Conservation (phyloP, 2,329 filamentous ascomycete genomes). For the Rutstroemia sp. region DNA sequence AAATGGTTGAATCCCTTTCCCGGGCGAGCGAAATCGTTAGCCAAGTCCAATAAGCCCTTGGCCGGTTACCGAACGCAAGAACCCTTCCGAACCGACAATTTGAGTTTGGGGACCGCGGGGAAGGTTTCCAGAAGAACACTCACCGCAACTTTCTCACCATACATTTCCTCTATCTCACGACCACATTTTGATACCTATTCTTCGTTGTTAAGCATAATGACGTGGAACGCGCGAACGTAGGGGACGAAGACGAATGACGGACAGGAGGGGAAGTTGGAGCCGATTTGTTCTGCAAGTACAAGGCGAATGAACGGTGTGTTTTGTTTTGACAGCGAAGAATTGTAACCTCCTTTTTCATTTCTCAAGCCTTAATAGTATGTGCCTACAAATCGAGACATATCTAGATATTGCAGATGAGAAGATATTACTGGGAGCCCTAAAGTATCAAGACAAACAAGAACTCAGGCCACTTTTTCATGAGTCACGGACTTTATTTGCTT, state of each 20-base stretch:
- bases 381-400: not conserved
- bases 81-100: slow-evolving; percentile 10
- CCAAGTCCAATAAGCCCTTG: slow-evolving; percentile 42
- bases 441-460: not conserved
- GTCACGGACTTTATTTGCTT: not conserved
- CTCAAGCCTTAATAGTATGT: not conserved
- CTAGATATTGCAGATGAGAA: not conserved
- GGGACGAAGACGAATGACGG: slow-evolving; percentile 12
- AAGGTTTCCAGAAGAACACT: slow-evolving; percentile 12
- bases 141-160: slow-evolving; percentile 14
- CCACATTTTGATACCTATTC: slow-evolving; percentile 22
- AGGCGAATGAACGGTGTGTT: slow-evolving; percentile 15
- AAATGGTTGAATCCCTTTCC: slow-evolving; percentile 92
- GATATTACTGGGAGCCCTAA: not conserved
- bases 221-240: slow-evolving; percentile 17
- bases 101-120: slow-evolving; percentile 12
- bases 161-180: slow-evolving; percentile 14
- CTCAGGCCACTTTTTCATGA: not conserved
- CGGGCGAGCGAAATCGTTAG: slow-evolving; percentile 95
- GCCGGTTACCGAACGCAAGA: slow-evolving; percentile 12
- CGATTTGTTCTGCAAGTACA: slow-evolving; percentile 13
- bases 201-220: slow-evolving; percentile 19
- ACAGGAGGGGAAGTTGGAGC: not conserved
- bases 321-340: slow-evolving; percentile 7
- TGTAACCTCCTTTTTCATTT: slow-evolving; percentile 11